Percentiles rank a stretch among this genome's conserved stretches.
These are phyloP conservation scores for Pseudonitzschia pungens DNA, from an alignment of 108 stramenopile genomes.

Conservation along the genomic window DNA sequence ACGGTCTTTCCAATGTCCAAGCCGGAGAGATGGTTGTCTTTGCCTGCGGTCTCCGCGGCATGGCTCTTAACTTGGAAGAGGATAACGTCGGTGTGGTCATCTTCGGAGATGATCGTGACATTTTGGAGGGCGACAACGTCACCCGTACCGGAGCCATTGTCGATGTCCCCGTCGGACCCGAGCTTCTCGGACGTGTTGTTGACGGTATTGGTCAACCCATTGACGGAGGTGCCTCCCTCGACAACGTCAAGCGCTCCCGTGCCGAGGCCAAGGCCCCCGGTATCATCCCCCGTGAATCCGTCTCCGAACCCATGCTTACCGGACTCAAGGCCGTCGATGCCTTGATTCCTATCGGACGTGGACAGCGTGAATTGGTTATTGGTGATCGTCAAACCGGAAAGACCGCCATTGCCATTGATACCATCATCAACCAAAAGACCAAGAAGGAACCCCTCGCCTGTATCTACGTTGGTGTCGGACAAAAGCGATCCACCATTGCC, in stretches of 20 bases:
- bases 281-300: constrained; percentile 99
- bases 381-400: constrained; percentile 99
- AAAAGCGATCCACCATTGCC: constrained; percentile 99
- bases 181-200: constrained; percentile 97
- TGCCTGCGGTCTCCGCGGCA: constrained; percentile 93
- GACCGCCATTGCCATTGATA: constrained; percentile 99
- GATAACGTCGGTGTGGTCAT: constrained; percentile 99
- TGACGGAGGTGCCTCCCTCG: constrained; percentile 94
- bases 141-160: constrained; percentile 99
- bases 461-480: constrained; percentile 99
- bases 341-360: constrained; percentile 99
- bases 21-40: constrained; percentile 99
- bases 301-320: constrained; percentile 99
- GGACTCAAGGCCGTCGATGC: constrained; percentile 99
- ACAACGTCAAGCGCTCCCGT: constrained; percentile 95
- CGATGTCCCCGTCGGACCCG: constrained; percentile 97
- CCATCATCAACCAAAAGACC: constrained; percentile 99
- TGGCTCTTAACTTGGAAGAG: constrained; percentile 99
- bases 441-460: constrained; percentile 98
- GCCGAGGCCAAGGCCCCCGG: constrained; percentile 99
- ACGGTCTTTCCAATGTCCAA: constrained; percentile 99
- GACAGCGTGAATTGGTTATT: constrained; percentile 97
- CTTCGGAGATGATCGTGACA: constrained; percentile 99
- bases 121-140: constrained; percentile 98
- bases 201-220: constrained; percentile 99